Base-by-base conservation (phyloP, 495 filamentous ascomycete species). In the Penicillium waksmanii region DNA sequence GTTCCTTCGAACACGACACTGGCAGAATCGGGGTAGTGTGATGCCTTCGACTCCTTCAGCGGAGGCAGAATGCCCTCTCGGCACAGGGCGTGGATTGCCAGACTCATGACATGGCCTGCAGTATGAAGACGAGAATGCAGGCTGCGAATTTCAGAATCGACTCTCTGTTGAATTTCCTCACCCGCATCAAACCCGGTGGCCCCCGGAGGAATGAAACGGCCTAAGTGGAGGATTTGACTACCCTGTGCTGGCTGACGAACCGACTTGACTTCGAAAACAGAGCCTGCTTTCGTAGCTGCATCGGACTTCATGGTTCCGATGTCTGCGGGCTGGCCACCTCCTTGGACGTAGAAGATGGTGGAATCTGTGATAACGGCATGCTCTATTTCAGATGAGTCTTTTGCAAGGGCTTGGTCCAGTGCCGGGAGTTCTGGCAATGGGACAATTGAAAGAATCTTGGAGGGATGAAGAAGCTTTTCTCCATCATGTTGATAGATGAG, bases 311-410 rank as follows among this genome's bases (percentile, higher is more conserved):
- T 85, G n/a, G 56, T 57, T 36, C 86, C 86, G 35, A 72, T 74
- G 53, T 89, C 86, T 8, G 79, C 82, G 31, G 86, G 86, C 63
- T 89, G 86, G 35, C 86, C 86, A 42, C 86, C 86, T 5, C 86
- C 86, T 69, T 89, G 85, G 3, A 84, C 79, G 51, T 88, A 82
- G 69, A 89, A 89, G 60, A 88, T 86, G n/a, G 86, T 89, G 25
- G 78, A 38, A 15, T 78, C 73, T 6, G 85, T 87, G n/a, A 83
- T 71, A 40, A 89, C 62, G 35, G 80, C 76, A 67, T 81, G 71
- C 61, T 81, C 72, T 4, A 76, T 68, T 18, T 81, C 77, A 8
- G 48, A 60, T 25, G 67, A 73, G 18, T 73, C 54, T 63, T 87
- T 86, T 3, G 17, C 42, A 9, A 44, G 42, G 1, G 42, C 42